Evolutionary conservation across 1,284 basidiomycete genomes (phyloP), one percentile per base, ranked within the genome.

Genomic region (Ceratobasidium sp.): DNA sequence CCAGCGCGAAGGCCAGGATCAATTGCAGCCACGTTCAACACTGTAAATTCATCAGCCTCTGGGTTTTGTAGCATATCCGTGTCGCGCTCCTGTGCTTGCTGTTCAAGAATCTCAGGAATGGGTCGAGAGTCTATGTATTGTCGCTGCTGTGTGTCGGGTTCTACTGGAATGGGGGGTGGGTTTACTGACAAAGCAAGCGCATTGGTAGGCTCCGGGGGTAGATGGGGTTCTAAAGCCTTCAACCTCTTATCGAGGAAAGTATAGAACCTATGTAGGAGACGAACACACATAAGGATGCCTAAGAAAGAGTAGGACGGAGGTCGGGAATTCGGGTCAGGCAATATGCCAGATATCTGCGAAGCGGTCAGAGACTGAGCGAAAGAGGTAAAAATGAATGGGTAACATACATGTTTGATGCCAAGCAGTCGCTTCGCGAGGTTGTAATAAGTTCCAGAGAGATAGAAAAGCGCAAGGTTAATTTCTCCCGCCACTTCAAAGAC

Each of bases 281-380:
- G 89, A 35, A 94, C 82, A 31, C 87, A 85, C 69, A 96, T 89
- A 67, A 97, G 86, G 45, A 96, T 84, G 7, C 94, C 95, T 4
- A 97, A 87, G 6, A 96, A 85, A 35, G 94, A 93, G 83, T 96
- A 97, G 23, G 95, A 95, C 4, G 94, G 92, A 6, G 92, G 89
- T 73, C 90, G 88, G 11, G 86, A 85, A 81, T 94, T 90, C 5
- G 92, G 92, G 78, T 92, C 88, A 79, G 90, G 87, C 0, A 91
- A 90, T 80, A 88, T 86, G 75, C 90, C 87, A 47, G 95, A 94
- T 58, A 95, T 84, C 95, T 96, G 33, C 31, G 17, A 45, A 7
- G 11, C 4, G 11, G 17, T 33, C 13, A n/a, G 39, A 56, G 11
- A 42, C 17, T 37, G 56, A 13, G 20, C 33, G n/a, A n/a, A 23